These are phyloP conservation scores for Chloranthus sessilifolius DNA, from an alignment of 164 flowering plant species.

Conservation along the genomic window DNA sequence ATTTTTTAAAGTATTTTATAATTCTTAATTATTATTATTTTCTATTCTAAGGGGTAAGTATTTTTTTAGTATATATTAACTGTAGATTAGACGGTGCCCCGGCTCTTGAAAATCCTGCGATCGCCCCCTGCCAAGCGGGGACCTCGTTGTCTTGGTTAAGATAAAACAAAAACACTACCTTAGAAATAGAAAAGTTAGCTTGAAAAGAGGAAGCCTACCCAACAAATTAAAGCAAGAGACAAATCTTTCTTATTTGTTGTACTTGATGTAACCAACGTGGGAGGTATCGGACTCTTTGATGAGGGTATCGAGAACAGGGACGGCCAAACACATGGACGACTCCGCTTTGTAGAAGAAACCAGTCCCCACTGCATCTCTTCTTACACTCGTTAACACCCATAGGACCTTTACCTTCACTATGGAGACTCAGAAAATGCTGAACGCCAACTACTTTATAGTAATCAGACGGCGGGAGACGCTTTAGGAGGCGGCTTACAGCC, in stretches of 20 bases:
- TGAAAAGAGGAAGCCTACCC: too few relatives aligned
- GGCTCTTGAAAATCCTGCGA: too few relatives aligned
- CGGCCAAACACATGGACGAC: constrained; percentile 19
- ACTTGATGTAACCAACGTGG: constrained; percentile 19
- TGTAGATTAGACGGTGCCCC: too few relatives aligned
- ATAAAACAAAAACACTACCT: too few relatives aligned
- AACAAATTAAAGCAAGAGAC: too few relatives aligned
- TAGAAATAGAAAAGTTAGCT: too few relatives aligned
- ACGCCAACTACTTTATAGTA: constrained; percentile 25
- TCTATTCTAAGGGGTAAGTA: too few relatives aligned
- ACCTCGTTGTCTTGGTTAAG: too few relatives aligned
- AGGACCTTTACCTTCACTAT: constrained; percentile 7
- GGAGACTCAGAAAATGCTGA: constrained; percentile 21
- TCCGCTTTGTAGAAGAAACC: constrained; percentile 23
- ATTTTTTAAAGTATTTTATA: too few relatives aligned
- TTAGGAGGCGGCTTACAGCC: constrained; percentile 18
- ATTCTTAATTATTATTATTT: too few relatives aligned
- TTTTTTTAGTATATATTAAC: too few relatives aligned
- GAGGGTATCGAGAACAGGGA: constrained; percentile 15
- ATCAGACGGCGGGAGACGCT: not conserved
- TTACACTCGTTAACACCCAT: constrained; percentile 19
- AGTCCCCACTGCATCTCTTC: constrained; percentile 19
- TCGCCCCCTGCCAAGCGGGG: too few relatives aligned
- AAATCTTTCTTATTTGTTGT: constrained; percentile 2
- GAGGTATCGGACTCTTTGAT: constrained; percentile 10